These are phyloP conservation scores for Volvox reticuliferus DNA, from an alignment of 139 green algal species.

Conservation along the genomic window DNA sequence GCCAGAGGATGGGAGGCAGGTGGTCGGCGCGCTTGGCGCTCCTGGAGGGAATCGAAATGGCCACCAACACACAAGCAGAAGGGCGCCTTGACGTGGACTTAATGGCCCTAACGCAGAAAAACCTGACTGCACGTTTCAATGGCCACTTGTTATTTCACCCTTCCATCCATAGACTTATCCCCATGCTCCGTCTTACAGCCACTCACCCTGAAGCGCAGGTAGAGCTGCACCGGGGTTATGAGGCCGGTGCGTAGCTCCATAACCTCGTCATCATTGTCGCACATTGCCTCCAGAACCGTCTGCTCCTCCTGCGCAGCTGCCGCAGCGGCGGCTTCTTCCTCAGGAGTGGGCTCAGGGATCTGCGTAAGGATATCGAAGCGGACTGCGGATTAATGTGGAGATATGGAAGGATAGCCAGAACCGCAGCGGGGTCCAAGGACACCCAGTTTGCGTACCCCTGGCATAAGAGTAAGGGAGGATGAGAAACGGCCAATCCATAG, in stretches of 20 bases:
- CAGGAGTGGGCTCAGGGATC: neutral
- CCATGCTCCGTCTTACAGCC: neutral
- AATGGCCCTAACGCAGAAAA: no score
- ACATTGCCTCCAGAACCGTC: constrained; percentile 32
- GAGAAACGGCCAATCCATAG: no score
- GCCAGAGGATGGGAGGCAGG: constrained; percentile 7
- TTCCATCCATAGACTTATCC: no score
- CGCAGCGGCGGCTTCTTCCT: neutral
- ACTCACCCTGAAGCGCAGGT: constrained; percentile 38
- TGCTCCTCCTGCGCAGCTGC: neutral
- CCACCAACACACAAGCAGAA: no score
- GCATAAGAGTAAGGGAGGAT: no score
- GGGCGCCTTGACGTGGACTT: no score
- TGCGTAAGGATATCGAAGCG: neutral
- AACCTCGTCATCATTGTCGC: constrained; percentile 39
- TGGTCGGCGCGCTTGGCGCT: neutral
- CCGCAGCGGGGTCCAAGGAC: no score
- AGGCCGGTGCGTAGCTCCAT: constrained; percentile 43
- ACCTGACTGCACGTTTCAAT: no score
- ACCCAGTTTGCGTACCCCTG: no score
- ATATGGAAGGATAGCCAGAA: no score
- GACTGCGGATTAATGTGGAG: no score
- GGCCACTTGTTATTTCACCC: no score
- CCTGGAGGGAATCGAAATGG: neutral
- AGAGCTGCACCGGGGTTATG: constrained; percentile 36